phyloP scores from a whole-genome alignment of 2,329 filamentous ascomycete species.

The Sclerotinia trifoliorum region DNA sequence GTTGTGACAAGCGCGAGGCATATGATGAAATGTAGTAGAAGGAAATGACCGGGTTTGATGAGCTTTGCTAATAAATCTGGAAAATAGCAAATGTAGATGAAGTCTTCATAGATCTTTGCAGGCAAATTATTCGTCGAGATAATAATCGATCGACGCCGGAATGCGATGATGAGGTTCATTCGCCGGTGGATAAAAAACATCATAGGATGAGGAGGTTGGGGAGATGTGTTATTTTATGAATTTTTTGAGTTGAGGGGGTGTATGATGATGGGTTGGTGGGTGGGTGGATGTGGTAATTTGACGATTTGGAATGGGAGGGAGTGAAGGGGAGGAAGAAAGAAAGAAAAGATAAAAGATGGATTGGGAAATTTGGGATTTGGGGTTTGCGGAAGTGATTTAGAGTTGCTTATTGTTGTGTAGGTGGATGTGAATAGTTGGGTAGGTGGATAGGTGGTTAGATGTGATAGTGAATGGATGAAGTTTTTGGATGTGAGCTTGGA shows the following conservation, averaged over 20 bases:
- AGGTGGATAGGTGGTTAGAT: not conserved
- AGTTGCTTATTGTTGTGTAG: not conserved
- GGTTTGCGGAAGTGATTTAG: not conserved
- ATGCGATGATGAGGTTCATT: constrained; percentile 16
- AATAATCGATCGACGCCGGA: constrained; percentile 29
- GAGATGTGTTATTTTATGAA: constrained; percentile 23
- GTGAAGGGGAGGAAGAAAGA: not conserved
- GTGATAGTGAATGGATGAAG: not conserved
- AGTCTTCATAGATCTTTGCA: constrained; percentile 66
- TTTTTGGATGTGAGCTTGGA: too few relatives aligned
- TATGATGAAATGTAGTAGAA: not conserved
- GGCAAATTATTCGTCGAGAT: constrained; percentile 65
- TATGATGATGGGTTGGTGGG: not conserved
- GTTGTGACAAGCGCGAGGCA: not conserved
- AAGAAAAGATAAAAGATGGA: too few relatives aligned
- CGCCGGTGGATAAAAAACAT: constrained; percentile 18
- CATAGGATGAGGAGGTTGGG: constrained; percentile 16
- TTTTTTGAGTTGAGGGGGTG: not conserved
- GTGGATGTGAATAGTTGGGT: not conserved
- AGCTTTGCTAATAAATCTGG: not conserved
- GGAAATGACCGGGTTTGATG: not conserved
- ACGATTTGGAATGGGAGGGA: not conserved
- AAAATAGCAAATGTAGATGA: constrained; percentile 63
- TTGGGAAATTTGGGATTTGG: too few relatives aligned
- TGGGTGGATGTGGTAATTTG: constrained; percentile 6